Evolutionary conservation across 352 stramenopile genomes (phyloP), one percentile per base, ranked within the genome.

Genomic region (Pythium utonaiense): DNA sequence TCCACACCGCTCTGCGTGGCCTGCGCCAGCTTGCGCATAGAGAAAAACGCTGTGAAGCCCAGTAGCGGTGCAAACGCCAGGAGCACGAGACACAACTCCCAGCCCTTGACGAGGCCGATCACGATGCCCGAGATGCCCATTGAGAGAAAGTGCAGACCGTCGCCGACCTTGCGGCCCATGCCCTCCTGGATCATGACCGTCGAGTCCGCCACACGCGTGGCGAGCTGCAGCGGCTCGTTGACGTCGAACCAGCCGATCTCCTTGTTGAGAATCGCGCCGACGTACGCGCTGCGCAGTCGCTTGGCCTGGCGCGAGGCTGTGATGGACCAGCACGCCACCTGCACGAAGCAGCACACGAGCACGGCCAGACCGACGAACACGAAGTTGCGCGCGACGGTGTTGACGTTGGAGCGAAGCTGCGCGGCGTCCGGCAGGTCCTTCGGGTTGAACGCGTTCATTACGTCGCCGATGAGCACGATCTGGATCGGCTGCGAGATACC

Each of bases 401-500:
- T 69, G 55, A 80, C 74, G n/a, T 62, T 65, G 21, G 45, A 41
- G 40, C 42, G 63, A 74, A 51, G 77, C 49, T 89, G 55, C 19
- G 78, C 73, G 52, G 41, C 17, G 36, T n/a, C 40, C 1, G 51
- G 38, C 6, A 57, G 40, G 21, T 74, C 38, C 2, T 56, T 48
- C 8, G 83, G 83, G 48, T 89, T 89, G 52, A 91, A 89, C 12
- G 80, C 75, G 64, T 91, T 88, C 47, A 91, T 64, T 22, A 87
- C 73, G 60, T 89, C 78, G 10, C 80, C 80, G 60, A 93, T 80
- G 34, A 93, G 73, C 34, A 91, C 62, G 51, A 90, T 88, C 62
- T 90, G 83, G 16, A 91, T 68, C 7, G 80, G 83, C 58, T 91
- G 78, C 17, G 70, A 68, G 34, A 85, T 19, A 7, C 83, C 83